phyloP scores from a whole-genome alignment of 2,329 filamentous ascomycete genomes.

The Mollisiaceae sp. region DNA sequence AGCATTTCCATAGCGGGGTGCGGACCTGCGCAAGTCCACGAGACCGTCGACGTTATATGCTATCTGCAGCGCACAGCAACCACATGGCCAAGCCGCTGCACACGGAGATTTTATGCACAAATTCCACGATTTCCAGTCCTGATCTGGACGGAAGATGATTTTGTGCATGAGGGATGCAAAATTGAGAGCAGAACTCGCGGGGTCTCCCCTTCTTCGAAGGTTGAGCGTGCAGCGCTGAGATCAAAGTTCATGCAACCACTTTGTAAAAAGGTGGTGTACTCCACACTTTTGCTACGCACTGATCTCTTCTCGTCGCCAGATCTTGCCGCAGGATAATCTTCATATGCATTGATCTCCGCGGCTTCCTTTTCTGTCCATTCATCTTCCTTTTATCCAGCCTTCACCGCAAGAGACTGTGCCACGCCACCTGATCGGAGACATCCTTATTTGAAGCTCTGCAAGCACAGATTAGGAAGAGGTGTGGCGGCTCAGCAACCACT shows the following conservation, averaged over 20 bases:
- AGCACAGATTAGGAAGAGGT: neutral
- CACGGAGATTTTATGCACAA: constrained; percentile 16
- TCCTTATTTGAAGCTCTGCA: neutral
- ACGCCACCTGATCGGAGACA: constrained; percentile 10
- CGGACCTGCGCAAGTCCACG: neutral
- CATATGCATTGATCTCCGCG: constrained; percentile 16
- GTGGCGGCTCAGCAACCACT: constrained; percentile 2
- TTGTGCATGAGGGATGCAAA: constrained; percentile 5
- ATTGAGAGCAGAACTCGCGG: neutral
- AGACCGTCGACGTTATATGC: neutral
- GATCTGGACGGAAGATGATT: constrained; percentile 1
- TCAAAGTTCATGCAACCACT: constrained; percentile 10
- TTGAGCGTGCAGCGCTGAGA: constrained; percentile 3
- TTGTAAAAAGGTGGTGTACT: neutral
- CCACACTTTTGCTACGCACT: constrained; percentile 5
- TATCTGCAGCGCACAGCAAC: constrained; percentile 5
- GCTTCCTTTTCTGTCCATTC: neutral
- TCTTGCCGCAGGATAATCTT: neutral
- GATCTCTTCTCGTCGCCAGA: constrained; percentile 17
- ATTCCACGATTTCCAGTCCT: constrained; percentile 17
- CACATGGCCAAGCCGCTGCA: neutral
- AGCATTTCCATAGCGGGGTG: neutral
- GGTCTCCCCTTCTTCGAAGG: neutral
- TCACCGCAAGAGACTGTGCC: constrained; percentile 4
- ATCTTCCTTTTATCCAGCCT: constrained; percentile 11